Evolutionary conservation across 768 basidiomycete species (phyloP).

Genomic region (Cytidiella melzeri): DNA sequence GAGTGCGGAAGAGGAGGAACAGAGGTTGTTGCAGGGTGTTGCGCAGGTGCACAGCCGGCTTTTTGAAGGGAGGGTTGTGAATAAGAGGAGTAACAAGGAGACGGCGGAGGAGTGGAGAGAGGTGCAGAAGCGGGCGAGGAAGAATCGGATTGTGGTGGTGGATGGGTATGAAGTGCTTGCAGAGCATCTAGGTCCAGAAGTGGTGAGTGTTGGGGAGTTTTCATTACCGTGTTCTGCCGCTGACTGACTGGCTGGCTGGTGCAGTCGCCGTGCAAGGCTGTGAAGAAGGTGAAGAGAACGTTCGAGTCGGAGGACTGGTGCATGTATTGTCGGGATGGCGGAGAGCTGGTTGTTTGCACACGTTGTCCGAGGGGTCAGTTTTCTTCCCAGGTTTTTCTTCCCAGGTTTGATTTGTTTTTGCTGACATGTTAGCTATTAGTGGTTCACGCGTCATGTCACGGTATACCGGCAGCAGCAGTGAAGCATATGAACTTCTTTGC

Average conservation of each 20-base stretch:
- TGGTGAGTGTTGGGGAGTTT: no score
- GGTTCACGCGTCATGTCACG: conserved; percentile 47
- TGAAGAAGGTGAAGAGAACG: conserved; percentile 15
- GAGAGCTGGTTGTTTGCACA: conserved; percentile 41
- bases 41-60: conserved; percentile 52
- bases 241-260: not conserved
- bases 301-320: conserved; percentile 56
- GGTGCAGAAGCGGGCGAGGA: conserved; percentile 38
- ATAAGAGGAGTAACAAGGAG: conserved; percentile 29
- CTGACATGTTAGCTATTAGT: conserved; percentile 28
- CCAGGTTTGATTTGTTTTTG: not conserved
- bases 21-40: conserved; percentile 43
- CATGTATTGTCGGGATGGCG: conserved; percentile 53
- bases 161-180: conserved; percentile 32
- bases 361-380: conserved; percentile 49
- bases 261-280: not conserved
- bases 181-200: conserved; percentile 22
- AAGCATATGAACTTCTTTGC: conserved; percentile 16
- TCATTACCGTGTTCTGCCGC: no score
- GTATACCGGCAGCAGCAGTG: conserved; percentile 28
- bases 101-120: conserved; percentile 43
- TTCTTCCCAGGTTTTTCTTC: not conserved
- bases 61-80: conserved; percentile 44
- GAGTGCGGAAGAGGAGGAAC: conserved; percentile 51
- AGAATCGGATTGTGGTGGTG: conserved; percentile 33